Base-by-base conservation (phyloP, 148 eudicot species). In the Cornus kousa region DNA sequence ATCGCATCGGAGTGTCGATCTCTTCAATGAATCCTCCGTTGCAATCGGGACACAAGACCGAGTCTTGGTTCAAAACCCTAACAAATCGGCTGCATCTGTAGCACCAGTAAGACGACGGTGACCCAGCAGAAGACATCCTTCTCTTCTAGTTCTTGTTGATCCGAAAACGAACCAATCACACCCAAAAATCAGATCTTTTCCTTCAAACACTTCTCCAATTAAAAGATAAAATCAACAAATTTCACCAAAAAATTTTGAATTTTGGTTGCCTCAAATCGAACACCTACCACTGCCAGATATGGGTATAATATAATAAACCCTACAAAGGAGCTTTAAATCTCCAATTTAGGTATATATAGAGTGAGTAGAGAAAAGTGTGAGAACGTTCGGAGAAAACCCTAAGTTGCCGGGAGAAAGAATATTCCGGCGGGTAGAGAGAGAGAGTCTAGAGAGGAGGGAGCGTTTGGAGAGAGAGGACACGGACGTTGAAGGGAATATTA, bases 11-110 rank as follows among this genome's bases (percentile, higher is more conserved):
- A 5, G 85, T 78, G 0, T 86, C 87, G 79, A 93, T 89, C 75
- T 89, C 90, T 79, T 96, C 98, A 9, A 96, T 78, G 64, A 96
- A 96, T 0, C 99, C 99, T 13, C 90, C 83, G 74, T 83, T 71
- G 82, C 99, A 96, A 71, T 96, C 92, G 10, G 99, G 94, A 75
- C 99, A 96, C 12, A 76, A 39, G 16, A 94, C 53, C 3, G 94
- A 78, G 13, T 86, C 88, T 20, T 65, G 67, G 37, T 67, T 69
- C 62, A 59, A 78, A 86, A 90, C 95, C 80, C 89, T 78, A 55
- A 93, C 82, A 53, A 90, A 91, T 53, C 93, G 88, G 71, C 85
- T 96, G 90, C 99, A 96, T 69, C 99, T 82, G 89, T 96, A 91
- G 75, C 99, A 96, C 99, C 99, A 96, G 77, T 87, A 92, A 0